Conservation (phyloP, 192 early-diverging fungal species). For the Pilobolus umbonatus region DNA sequence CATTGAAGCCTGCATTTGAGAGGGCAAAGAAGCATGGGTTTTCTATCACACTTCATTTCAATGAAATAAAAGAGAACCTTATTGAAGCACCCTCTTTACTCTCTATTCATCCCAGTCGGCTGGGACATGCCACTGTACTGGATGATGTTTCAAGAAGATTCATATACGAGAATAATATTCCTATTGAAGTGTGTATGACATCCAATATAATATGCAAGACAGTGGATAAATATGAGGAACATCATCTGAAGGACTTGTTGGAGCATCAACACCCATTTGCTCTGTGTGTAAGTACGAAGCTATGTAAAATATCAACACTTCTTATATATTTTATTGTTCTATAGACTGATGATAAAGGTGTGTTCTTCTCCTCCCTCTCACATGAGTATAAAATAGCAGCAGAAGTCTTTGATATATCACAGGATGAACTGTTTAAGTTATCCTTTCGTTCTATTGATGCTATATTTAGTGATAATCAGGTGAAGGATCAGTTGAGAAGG, state of each 20-base stretch:
- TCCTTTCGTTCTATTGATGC: conserved; percentile 37
- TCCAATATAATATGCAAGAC: conserved; percentile 59
- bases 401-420: conserved; percentile 28
- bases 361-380: conserved; percentile 37
- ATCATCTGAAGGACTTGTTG: conserved; percentile 49
- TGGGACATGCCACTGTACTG: conserved; percentile 57
- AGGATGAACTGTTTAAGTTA: conserved; percentile 34
- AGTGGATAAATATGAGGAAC: conserved; percentile 41
- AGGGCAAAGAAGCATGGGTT: conserved; percentile 42
- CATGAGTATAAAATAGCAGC: conserved; percentile 34
- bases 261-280: conserved; percentile 39
- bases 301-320: no score
- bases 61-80: conserved; percentile 43
- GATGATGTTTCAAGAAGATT: conserved; percentile 21
- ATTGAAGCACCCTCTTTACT: conserved; percentile 40
- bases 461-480: conserved; percentile 35
- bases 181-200: conserved; percentile 62
- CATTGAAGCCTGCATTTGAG: conserved; percentile 42
- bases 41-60: conserved; percentile 50
- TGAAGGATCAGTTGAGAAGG: conserved; percentile 16
- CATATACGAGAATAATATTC: conserved; percentile 34
- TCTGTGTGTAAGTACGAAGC: conserved; percentile 47
- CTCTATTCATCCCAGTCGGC: conserved; percentile 38
- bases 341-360: conserved; percentile 44
- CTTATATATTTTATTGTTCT: no score